phyloP scores from a whole-genome alignment of 345 rosid species.

The Lepidium didymum region DNA sequence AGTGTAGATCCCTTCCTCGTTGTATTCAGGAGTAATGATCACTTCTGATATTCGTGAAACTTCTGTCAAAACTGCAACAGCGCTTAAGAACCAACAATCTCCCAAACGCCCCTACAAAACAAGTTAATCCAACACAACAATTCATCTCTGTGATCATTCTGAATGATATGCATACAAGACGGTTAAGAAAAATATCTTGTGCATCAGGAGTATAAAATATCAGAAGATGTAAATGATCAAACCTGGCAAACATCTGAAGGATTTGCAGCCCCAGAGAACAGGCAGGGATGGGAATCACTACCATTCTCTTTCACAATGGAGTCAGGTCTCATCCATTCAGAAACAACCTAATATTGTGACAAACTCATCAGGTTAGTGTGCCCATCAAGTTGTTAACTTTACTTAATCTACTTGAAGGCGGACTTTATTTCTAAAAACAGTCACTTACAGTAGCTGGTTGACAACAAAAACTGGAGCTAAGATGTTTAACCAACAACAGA shows the following conservation, averaged over 20 bases:
- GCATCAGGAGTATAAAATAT: constrained; percentile 7
- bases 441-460: background rate
- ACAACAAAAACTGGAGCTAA: background rate
- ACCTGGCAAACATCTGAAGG: constrained; percentile 99
- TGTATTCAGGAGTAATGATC: constrained; percentile 92
- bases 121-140: constrained; percentile 6
- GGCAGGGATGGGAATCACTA: constrained; percentile 63
- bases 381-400: background rate
- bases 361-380: constrained; percentile 25
- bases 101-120: constrained; percentile 86
- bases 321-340: constrained; percentile 96
- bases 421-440: background rate
- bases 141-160: background rate
- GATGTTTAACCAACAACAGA: constrained; percentile 9
- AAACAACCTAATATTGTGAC: constrained; percentile 61
- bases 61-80: constrained; percentile 95
- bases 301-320: constrained; percentile 63
- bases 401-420: background rate
- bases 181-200: constrained; percentile 7
- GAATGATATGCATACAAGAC: constrained; percentile 1
- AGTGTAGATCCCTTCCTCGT: constrained; percentile 98
- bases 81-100: constrained; percentile 99
- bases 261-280: constrained; percentile 84
- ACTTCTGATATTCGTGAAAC: constrained; percentile 92
- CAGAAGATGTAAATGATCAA: constrained; percentile 9